A percentile compares a stretch with the other conserved stretches of the same genome.
Conservation (phyloP, 345 rosid species). For the Salix arbutifolia region DNA sequence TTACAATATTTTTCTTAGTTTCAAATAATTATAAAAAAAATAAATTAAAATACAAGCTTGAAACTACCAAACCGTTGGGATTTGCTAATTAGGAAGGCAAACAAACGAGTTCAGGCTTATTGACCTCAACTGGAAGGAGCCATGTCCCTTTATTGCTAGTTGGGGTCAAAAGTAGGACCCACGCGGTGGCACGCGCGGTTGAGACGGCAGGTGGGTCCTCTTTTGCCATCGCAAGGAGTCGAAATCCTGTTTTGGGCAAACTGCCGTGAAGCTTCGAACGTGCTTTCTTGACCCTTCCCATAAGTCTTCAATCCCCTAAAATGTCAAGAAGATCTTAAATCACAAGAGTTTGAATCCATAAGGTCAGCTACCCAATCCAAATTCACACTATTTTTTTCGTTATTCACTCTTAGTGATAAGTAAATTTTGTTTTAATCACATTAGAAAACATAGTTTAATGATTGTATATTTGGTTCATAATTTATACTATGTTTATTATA, state of each 20-base stretch:
- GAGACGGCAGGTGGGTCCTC: constrained; percentile 32
- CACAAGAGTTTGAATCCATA: neutral
- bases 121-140: neutral
- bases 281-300: neutral
- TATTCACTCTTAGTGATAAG: too few species aligned
- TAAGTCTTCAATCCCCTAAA: neutral
- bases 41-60: neutral
- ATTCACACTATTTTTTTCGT: neutral
- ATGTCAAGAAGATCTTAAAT: neutral
- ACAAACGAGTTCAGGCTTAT: constrained; percentile 10
- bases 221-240: constrained; percentile 20
- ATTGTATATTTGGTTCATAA: too few species aligned
- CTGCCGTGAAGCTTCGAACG: neutral
- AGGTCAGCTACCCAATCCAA: neutral
- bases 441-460: too few species aligned
- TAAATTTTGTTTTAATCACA: too few species aligned
- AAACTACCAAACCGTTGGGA: too few species aligned
- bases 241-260: neutral
- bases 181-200: constrained; percentile 29
- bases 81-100: neutral
- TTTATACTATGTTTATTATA: too few species aligned
- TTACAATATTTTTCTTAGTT: neutral
- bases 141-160: neutral
- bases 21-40: neutral
- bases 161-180: constrained; percentile 37